Evolutionary conservation across 2,329 filamentous ascomycete genomes (phyloP), one percentile per base, ranked within the genome.

Genomic region (Neopestalotiopsis clavispora): DNA sequence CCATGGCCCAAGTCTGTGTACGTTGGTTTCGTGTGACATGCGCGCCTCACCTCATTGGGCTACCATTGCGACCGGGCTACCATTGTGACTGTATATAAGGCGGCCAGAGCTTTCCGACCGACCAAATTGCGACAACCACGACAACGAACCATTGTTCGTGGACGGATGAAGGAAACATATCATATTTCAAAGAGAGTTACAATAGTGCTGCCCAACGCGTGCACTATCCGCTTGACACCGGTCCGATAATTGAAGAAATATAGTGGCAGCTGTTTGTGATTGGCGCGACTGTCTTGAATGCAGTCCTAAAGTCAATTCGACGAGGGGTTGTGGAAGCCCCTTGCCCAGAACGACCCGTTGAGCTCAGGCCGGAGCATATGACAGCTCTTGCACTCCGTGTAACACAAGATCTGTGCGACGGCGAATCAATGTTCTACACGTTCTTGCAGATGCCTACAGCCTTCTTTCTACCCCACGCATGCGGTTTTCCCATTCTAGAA

Each of bases 401-500:
- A 23, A 42, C 59, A 40, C 59, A 62, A 62, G 59, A 62, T 62
- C 34, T 62, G 59, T 62, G 32, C 59, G 30, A 62, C 32, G 61
- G 40, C 40, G 61, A 64, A 64, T 64, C 61, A 64, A 64, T 64
- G 17, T 20, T 52, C n/a, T 20, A 49, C 40, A 64, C 42, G 61
- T 64, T 30, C 61, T 23, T 52, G 34, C 10, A 49, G 61, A 14
- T 17, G 38, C 2, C 1, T 9, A 40, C 34, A 59, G 57, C 57
- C 59, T 62, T 13, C 4, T 17, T 5, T 34, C 30, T 7, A 62
- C 17, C 32, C 59, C 34, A 20, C 34, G 32, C 59, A n/a, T 30
- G n/a, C 59, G 59, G 13, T 40, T 62, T 62, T 23, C 30, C 32
- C 34, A 30, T 30, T 59, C 6, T 34, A 59, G 57, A 34, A 59